Percentiles rank a stretch among this genome's conserved stretches.
These are phyloP conservation scores for Neolentinus lepideus DNA, from an alignment of 1,284 basidiomycete genomes.

Conservation along the genomic window DNA sequence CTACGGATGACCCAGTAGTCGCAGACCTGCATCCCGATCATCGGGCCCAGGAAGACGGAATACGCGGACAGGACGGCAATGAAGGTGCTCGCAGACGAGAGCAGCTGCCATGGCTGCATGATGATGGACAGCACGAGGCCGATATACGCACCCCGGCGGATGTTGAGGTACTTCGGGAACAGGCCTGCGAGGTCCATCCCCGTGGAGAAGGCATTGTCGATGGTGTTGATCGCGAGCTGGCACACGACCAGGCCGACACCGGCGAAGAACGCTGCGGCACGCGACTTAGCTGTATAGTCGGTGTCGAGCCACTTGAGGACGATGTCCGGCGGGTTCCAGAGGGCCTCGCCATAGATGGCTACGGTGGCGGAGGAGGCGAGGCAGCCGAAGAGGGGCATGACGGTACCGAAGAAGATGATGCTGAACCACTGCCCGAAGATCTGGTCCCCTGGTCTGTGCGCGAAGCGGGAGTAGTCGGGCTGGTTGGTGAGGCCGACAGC, in stretches of 20 bases:
- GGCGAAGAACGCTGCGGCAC: conserved; percentile 13
- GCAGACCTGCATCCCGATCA: conserved; percentile 11
- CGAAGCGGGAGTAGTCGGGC: not conserved
- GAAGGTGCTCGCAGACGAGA: conserved; percentile 14
- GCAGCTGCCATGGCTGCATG: conserved; percentile 14
- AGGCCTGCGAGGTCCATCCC: conserved; percentile 13
- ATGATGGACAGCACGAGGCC: conserved; percentile 12
- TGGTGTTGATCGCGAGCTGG: conserved; percentile 10
- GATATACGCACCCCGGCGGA: conserved; percentile 16
- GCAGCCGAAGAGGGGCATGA: conserved; percentile 12
- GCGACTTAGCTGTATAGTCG: conserved; percentile 10
- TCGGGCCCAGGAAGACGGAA: conserved; percentile 15
- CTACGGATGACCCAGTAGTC: conserved; percentile 9
- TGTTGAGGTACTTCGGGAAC: conserved; percentile 16
- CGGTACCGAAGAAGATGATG: conserved; percentile 9
- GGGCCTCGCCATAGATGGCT: conserved; percentile 12
- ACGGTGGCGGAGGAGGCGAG: conserved; percentile 12
- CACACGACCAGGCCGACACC: conserved; percentile 11
- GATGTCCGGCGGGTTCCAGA: conserved; percentile 15
- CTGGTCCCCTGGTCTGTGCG: not conserved
- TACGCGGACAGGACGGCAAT: conserved; percentile 13
- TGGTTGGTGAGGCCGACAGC: conserved; percentile 1
- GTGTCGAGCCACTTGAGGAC: conserved; percentile 13
- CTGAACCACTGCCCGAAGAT: not conserved
- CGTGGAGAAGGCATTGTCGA: conserved; percentile 13